Evolutionary conservation across 202 grass and related monocot species (phyloP).

Genomic region (Musa balbisiana): DNA sequence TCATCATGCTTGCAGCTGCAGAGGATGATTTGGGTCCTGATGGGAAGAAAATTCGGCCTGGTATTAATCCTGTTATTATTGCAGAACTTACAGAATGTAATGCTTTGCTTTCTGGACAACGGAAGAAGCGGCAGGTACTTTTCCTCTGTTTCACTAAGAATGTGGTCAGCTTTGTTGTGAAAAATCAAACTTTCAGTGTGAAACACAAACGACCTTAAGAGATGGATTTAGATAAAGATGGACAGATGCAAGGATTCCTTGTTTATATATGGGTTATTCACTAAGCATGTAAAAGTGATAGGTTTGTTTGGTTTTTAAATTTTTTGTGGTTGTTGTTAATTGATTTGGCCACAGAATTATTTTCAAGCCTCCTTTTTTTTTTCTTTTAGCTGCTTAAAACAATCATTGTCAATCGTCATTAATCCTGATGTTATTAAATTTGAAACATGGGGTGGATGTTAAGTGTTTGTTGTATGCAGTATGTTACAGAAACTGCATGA

Average conservation of each 20-base stretch:
- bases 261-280: neutral
- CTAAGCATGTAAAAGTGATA: neutral
- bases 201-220: neutral
- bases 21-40: conserved; percentile 83
- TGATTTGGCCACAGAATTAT: too few relatives aligned
- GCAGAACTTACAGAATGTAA: conserved; percentile 92
- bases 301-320: too few relatives aligned
- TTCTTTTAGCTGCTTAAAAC: too few relatives aligned
- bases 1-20: conserved; percentile 32
- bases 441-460: too few relatives aligned
- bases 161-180: neutral
- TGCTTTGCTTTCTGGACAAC: conserved; percentile 82
- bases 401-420: too few relatives aligned
- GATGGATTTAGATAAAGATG: neutral
- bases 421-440: too few relatives aligned
- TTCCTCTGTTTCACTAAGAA: neutral
- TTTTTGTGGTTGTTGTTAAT: too few relatives aligned
- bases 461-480: too few relatives aligned
- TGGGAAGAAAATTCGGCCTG: conserved; percentile 82
- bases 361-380: too few relatives aligned
- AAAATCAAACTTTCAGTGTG: neutral
- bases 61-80: conserved; percentile 74
- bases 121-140: conserved; percentile 92
- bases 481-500: too few relatives aligned
- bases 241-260: neutral